Percentiles rank a stretch among this genome's conserved stretches.
phyloP scores from a whole-genome alignment of 2,329 filamentous ascomycete species.

The Colletotrichum spinosum region DNA sequence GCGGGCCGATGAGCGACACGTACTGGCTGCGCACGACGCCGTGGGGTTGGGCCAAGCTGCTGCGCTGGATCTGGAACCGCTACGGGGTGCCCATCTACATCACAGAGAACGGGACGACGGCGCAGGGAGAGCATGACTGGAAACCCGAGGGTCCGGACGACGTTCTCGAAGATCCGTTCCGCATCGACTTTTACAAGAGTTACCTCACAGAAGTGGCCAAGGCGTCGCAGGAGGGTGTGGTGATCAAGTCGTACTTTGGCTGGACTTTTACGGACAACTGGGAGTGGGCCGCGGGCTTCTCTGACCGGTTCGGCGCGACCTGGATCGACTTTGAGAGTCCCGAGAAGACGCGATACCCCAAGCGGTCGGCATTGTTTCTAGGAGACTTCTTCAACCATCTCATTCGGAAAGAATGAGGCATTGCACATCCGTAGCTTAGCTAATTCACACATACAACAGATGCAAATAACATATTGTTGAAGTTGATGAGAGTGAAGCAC shows the following conservation, averaged over 20 bases:
- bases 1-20: conserved; percentile 52
- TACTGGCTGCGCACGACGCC: conserved; percentile 53
- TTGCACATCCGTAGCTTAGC: neutral
- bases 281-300: conserved; percentile 56
- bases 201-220: conserved; percentile 52
- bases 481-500: neutral
- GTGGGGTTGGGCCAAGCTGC: conserved; percentile 51
- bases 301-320: conserved; percentile 52
- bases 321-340: conserved; percentile 54
- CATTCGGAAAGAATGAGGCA: conserved; percentile 33
- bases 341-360: conserved; percentile 50
- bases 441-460: neutral
- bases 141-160: conserved; percentile 45
- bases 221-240: conserved; percentile 50
- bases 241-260: conserved; percentile 54
- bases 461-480: neutral
- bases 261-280: conserved; percentile 58
- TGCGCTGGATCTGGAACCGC: conserved; percentile 54
- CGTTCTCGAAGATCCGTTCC: conserved; percentile 51
- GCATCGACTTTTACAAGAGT: conserved; percentile 51
- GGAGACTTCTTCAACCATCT: conserved; percentile 46
- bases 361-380: conserved; percentile 46
- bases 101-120: conserved; percentile 56
- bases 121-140: conserved; percentile 51
- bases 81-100: conserved; percentile 56